Evolutionary conservation across 1,284 basidiomycete genomes (phyloP), one percentile per base, ranked within the genome.

Genomic region (Ceratorhiza oryzae-sativae): DNA sequence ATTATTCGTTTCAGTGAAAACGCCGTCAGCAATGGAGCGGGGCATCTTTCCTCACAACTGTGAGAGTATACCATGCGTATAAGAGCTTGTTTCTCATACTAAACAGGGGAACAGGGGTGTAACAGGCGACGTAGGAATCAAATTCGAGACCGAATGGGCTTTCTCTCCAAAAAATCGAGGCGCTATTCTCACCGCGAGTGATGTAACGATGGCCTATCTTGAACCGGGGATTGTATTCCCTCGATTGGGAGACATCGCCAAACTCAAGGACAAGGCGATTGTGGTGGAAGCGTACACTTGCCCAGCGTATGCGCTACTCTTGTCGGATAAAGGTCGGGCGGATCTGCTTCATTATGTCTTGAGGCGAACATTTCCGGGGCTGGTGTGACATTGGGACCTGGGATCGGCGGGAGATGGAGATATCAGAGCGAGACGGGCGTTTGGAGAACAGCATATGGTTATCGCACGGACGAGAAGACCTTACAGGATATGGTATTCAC

Each of bases 371-470:
- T 58, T 30, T 41, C 65, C 9, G 65, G 27, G 39, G 53, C 65
- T 10, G 65, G 53, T 3, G 34, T 9, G 27, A 45, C 10, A 5
- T 2, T 45, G 10, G 63, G 63, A 39, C 15, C 27, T 13, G 46
- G 27, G 27, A 20, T 63, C 1, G 61, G 61, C 9, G 63, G 63
- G 12, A 10, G 15, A 13, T 70, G 65, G 65, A 30, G 48, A 32
- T 30, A 3, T 5, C 15, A n/a, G 30, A 58, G 53, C 20, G 15
- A 56, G 27, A 56, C 65, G n/a, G 65, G 65, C 4, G 23, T 48
- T 30, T 70, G 65, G 65, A 56, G 65, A 23, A 58, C 65, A 15
- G 65, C 65, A 42, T 70, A 46, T 58, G 65, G 53, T 12, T 56
- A 70, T 25, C 36, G 25, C 3, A 25, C 32, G 5, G 49, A 41